Conservation (phyloP, 176 grass and related monocot genomes). For the Dactylis glomerata region DNA sequence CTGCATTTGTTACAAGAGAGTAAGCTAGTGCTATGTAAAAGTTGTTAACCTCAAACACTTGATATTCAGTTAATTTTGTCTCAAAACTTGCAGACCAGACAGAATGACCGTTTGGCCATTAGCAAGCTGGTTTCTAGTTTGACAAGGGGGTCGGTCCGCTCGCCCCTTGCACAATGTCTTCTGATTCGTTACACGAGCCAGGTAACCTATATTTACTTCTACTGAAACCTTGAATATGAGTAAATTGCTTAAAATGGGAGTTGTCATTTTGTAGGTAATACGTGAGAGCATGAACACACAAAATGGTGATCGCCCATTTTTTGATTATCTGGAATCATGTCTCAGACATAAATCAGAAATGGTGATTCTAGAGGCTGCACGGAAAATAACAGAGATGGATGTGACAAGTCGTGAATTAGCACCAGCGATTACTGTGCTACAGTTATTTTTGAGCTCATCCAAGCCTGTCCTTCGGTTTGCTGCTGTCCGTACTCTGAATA, state of each 20-base stretch:
- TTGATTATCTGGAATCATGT: slow-evolving; percentile 87
- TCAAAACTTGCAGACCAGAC: slow-evolving; percentile 69
- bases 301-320: slow-evolving; percentile 79
- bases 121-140: slow-evolving; percentile 93
- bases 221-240: background rate
- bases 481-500: slow-evolving; percentile 92
- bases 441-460: slow-evolving; percentile 80
- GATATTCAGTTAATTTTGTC: slow-evolving; percentile 7
- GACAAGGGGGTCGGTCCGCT: slow-evolving; percentile 86
- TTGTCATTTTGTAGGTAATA: slow-evolving; percentile 62
- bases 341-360: slow-evolving; percentile 88
- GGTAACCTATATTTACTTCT: slow-evolving; percentile 45
- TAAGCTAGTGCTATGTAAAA: background rate
- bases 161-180: slow-evolving; percentile 87
- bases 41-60: slow-evolving; percentile 11
- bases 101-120: slow-evolving; percentile 93
- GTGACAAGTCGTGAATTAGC: slow-evolving; percentile 83
- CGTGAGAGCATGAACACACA: slow-evolving; percentile 65
- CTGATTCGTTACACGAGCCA: slow-evolving; percentile 92
- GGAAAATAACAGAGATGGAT: slow-evolving; percentile 88
- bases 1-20: background rate
- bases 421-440: slow-evolving; percentile 69
- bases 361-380: slow-evolving; percentile 79
- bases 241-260: slow-evolving; percentile 27
- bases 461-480: slow-evolving; percentile 96